Conservation (phyloP, 495 filamentous ascomycete species). For the Terfezia claveryi region DNA sequence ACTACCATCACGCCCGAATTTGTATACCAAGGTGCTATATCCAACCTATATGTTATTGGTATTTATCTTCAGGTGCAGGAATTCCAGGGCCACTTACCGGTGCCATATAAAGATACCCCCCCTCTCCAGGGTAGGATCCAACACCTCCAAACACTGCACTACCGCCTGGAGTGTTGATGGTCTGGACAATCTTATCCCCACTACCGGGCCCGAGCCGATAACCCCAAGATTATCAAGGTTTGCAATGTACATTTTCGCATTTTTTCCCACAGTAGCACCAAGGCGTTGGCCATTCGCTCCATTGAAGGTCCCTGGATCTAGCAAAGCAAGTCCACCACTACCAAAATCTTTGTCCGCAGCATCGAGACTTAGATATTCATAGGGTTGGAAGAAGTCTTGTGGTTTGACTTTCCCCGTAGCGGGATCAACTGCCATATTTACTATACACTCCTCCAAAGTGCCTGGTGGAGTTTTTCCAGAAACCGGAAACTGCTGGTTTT, state of each 20-base stretch:
- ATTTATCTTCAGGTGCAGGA: too few species aligned
- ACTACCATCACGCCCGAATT: conserved; percentile 16
- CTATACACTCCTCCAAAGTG: conserved; percentile 24
- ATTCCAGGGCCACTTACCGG: too few species aligned
- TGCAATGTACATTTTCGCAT: conserved; percentile 27
- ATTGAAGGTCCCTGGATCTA: conserved; percentile 23
- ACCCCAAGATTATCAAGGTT: conserved; percentile 29
- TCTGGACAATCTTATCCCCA: conserved; percentile 26
- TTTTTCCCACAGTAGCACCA: conserved; percentile 25
- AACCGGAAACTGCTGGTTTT: conserved; percentile 21
- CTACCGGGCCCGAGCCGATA: conserved; percentile 25
- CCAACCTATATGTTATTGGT: too few species aligned
- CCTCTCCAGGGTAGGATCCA: conserved; percentile 18
- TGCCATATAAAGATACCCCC: too few species aligned
- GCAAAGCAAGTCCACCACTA: conserved; percentile 21
- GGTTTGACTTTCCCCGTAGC: conserved; percentile 19
- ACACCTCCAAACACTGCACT: conserved; percentile 26
- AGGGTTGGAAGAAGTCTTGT: conserved; percentile 26
- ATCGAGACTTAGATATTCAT: conserved; percentile 24
- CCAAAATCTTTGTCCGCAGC: conserved; percentile 24
- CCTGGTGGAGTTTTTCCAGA: conserved; percentile 18
- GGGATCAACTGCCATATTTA: conserved; percentile 17
- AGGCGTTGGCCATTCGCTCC: conserved; percentile 22
- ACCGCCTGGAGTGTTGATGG: conserved; percentile 17
- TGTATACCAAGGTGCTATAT: conserved; percentile 19